Evolutionary conservation across 257 asterid species (phyloP), one percentile per base, ranked within the genome.

Genomic region (Rhazya stricta): DNA sequence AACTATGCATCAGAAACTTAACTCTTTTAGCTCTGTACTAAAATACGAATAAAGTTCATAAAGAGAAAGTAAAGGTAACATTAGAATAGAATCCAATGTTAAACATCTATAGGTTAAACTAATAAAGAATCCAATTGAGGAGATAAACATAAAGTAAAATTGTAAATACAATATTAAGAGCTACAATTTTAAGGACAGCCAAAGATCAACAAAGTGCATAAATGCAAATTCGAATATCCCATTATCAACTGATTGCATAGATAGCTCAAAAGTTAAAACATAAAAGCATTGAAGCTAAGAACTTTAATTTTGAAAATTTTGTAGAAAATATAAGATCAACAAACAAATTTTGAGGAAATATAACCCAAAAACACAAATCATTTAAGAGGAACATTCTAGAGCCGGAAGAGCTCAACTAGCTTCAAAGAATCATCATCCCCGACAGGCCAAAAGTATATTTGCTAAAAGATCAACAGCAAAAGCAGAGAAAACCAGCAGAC

Each of bases 391-490:
- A 63, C 77, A 68, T n/a, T 56, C 71, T 39, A 39, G 29, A 63
- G 69, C 70, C 68, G 5, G 75, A 57, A 69, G 51, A 18, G 77
- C 21, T 9, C 43, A 5, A 61, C 1, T 45, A 67, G 51, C 75
- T 50, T 61, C 67, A 69, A 56, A 71, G 15, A 74, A 69, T 48
- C 75, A 75, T 69, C 75, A 21, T 75, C 39, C 23, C 70, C 74
- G 42, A 78, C 69, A 23, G 36, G 36, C 10, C 5, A 21, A 77
- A 32, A 71, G 32, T 45, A 74, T 73, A 56, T 34, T 73, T 46
- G 71, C 74, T 75, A 74, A 67, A 74, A 72, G 54, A 39, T 12
- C 18, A 69, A 21, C 50, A 74, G 50, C 50, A 34, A 76, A 77
- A 77, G 72, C 76, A 60, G 43, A 53, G 66, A 61, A 62, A 6